A percentile compares a stretch with the other conserved stretches of the same genome.
phyloP scores from a whole-genome alignment of 1,139 yeast genomes.

The Yamadazyma siamensis region DNA sequence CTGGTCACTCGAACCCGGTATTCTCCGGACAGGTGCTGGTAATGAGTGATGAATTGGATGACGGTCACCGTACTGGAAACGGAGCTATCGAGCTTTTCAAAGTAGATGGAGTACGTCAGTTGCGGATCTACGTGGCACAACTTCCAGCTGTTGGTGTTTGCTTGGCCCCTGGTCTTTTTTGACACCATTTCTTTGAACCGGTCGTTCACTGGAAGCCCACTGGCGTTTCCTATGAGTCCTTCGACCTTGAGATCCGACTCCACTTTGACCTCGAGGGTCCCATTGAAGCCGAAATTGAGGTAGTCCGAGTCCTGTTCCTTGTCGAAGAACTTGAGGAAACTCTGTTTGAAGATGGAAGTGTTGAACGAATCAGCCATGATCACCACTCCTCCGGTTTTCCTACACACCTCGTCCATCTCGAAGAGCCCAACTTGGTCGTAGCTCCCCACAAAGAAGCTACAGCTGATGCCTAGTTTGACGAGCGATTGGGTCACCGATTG shows the following conservation, averaged over 20 bases:
- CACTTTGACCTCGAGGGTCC: slow-evolving; percentile 53
- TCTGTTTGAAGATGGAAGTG: slow-evolving; percentile 64
- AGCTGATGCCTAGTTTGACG: slow-evolving; percentile 46
- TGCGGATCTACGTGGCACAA: slow-evolving; percentile 53
- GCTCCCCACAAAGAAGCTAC: slow-evolving; percentile 59
- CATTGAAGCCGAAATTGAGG: slow-evolving; percentile 53
- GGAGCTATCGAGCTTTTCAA: slow-evolving; percentile 47
- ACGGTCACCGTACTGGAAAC: slow-evolving; percentile 26
- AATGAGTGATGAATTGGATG: slow-evolving; percentile 72
- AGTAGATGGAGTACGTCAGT: slow-evolving; percentile 55
- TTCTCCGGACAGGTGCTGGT: slow-evolving; percentile 56
- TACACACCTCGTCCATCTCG: slow-evolving; percentile 60
- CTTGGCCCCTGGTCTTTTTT: slow-evolving; percentile 42
- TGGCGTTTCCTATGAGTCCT: slow-evolving; percentile 62
- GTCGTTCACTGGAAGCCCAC: slow-evolving; percentile 33
- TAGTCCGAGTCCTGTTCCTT: slow-evolving; percentile 26
- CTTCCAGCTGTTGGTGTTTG: slow-evolving; percentile 61
- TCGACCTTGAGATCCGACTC: slow-evolving; percentile 48
- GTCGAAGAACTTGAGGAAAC: slow-evolving; percentile 51
- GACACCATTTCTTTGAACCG: slow-evolving; percentile 25
- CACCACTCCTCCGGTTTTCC: slow-evolving; percentile 59
- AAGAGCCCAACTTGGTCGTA: slow-evolving; percentile 66
- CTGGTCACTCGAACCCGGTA: slow-evolving; percentile 50
- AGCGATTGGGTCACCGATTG: slow-evolving; percentile 38
- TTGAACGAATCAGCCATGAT: slow-evolving; percentile 63